Percentiles rank a stretch among this genome's conserved stretches.
phyloP scores from a whole-genome alignment of 306 rosid genomes.

The Vigna hirtella region DNA sequence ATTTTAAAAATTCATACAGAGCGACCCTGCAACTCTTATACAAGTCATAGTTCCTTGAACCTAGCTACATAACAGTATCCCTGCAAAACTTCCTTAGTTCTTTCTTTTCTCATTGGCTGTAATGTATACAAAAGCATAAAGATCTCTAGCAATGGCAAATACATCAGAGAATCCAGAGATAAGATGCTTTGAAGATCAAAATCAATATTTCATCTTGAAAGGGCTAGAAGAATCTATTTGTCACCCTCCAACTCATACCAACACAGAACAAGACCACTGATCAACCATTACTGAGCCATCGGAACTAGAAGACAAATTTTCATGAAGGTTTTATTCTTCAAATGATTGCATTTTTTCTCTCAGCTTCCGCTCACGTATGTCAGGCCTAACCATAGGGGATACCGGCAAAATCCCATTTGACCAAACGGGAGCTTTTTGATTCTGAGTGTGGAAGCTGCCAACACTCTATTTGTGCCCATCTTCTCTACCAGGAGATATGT shows the following conservation, averaged over 20 bases:
- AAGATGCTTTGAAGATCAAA: constrained; percentile 49
- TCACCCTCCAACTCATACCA: constrained; percentile 56
- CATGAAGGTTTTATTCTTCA: constrained; percentile 66
- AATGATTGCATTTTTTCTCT: constrained; percentile 91
- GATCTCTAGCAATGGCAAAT: constrained; percentile 61
- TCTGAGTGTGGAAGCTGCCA: constrained; percentile 61
- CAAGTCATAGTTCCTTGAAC: constrained; percentile 69
- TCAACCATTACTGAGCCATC: constrained; percentile 51
- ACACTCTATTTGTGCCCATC: constrained; percentile 76
- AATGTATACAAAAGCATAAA: constrained; percentile 57
- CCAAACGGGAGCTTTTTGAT: constrained; percentile 71
- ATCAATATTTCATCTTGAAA: constrained; percentile 43
- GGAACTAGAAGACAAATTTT: constrained; percentile 55
- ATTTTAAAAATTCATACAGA: constrained; percentile 89
- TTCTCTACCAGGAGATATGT: constrained; percentile 72
- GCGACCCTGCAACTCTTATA: constrained; percentile 77
- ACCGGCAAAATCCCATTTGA: constrained; percentile 80
- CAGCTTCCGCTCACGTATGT: constrained; percentile 74
- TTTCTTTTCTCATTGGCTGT: constrained; percentile 62
- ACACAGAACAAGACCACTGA: constrained; percentile 51
- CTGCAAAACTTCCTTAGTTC: constrained; percentile 70
- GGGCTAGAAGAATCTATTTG: no score
- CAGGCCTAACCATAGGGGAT: constrained; percentile 79
- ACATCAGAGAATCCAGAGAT: constrained; percentile 55
- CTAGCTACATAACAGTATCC: constrained; percentile 72